Evolutionary conservation across 352 stramenopile genomes (phyloP).

Genomic region (Thalassiosira hispida): DNA sequence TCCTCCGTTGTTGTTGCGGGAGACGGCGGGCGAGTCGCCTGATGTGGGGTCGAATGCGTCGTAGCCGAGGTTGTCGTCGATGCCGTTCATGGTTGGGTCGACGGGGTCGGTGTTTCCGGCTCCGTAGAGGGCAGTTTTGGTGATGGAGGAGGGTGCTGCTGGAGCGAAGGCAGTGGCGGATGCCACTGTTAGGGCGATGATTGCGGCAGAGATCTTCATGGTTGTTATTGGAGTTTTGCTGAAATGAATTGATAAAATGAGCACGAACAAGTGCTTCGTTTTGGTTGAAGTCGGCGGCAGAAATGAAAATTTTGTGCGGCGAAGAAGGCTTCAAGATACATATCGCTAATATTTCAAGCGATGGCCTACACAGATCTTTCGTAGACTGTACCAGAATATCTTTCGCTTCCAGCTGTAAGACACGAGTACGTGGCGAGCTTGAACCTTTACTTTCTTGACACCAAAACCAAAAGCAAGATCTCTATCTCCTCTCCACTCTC

Average conservation of each 20-base stretch:
- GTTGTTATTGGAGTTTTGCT: not conserved
- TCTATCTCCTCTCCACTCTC: too few species aligned
- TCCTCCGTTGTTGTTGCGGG: constrained; percentile 79
- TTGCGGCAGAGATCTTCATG: constrained; percentile 50
- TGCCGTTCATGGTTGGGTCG: constrained; percentile 70
- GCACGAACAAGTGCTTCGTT: too few species aligned
- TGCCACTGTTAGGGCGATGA: constrained; percentile 29
- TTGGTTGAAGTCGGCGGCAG: too few species aligned
- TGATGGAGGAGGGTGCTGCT: constrained; percentile 4
- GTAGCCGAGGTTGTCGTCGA: constrained; percentile 63
- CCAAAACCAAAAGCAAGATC: too few species aligned
- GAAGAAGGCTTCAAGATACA: not conserved
- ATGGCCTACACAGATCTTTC: not conserved
- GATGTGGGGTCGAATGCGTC: constrained; percentile 72
- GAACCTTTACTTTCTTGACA: too few species aligned
- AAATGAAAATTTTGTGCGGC: constrained; percentile 7
- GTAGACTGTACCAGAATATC: not conserved
- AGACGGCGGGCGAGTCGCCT: constrained; percentile 60
- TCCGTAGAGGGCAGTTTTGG: constrained; percentile 9
- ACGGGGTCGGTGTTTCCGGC: constrained; percentile 51
- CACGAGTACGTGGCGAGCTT: not conserved
- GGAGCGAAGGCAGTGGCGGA: constrained; percentile 38
- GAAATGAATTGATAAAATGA: too few species aligned
- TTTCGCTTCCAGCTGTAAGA: not conserved
- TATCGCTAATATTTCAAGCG: not conserved